Conservation (phyloP, 192 early-diverging fungal species). For the Coemansia aciculifera region DNA sequence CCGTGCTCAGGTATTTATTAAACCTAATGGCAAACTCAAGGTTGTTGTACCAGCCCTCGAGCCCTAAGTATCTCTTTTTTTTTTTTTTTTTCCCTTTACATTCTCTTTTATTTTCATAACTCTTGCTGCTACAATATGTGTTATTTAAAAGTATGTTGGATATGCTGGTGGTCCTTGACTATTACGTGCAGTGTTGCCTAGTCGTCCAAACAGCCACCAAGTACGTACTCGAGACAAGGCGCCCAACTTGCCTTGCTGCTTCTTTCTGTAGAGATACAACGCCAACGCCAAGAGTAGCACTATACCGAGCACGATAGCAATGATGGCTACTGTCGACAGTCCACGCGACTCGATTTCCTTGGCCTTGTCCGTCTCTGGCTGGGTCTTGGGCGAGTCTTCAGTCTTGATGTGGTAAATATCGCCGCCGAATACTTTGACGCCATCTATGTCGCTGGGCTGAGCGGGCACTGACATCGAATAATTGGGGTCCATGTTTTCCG, state of each 20-base stretch:
- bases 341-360: conserved; percentile 5
- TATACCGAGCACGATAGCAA: conserved; percentile 16
- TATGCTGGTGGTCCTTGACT: background rate
- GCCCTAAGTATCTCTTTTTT: background rate
- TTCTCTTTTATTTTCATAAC: background rate
- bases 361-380: background rate
- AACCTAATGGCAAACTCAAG: conserved; percentile 54
- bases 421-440: conserved; percentile 25
- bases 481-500: conserved; percentile 24
- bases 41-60: conserved; percentile 44
- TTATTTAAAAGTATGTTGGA: conserved; percentile 3
- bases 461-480: conserved; percentile 35
- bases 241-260: background rate
- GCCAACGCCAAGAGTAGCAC: conserved; percentile 17
- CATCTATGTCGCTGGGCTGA: conserved; percentile 1
- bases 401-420: conserved; percentile 27
- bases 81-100: conserved; percentile 1
- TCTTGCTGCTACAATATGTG: conserved; percentile 1
- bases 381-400: background rate
- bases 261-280: conserved; percentile 11
- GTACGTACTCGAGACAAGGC: conserved; percentile 25
- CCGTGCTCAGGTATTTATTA: conserved; percentile 50
- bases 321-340: conserved; percentile 7
- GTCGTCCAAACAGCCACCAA: conserved; percentile 44
- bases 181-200: conserved; percentile 4